Evolutionary conservation across 495 filamentous ascomycete genomes (phyloP), one percentile per base, ranked within the genome.

Genomic region (Recurvomyces mirabilis): DNA sequence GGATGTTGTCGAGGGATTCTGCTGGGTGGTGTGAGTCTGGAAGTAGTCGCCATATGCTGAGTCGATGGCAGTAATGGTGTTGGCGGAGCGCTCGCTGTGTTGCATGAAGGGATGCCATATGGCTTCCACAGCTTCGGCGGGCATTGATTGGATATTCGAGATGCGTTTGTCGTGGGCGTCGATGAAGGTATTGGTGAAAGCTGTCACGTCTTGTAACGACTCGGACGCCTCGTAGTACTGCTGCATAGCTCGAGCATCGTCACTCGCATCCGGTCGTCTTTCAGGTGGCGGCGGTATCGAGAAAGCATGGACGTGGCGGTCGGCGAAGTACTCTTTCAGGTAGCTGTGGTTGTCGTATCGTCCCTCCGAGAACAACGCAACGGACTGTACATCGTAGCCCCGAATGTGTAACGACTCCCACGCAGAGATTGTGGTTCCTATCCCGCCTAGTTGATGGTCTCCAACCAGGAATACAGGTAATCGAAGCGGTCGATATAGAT

Each of bases 81-180:
- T 62, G 4, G 71, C 54, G 3, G 59, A 58, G 43, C 82, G 67
- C 31, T 67, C 67, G n/a, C 71, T 67, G 31, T 88, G 83, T 54
- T 88, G 83, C 9, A 81, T 87, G 40, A 88, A 88, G 0, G 83
- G 83, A 49, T 85, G 84, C 83, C 83, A 88, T 38, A 88, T 84
- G 5, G 65, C 58, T 19, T 71, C 49, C 19, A 70, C 60, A 0
- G 82, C 83, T 23, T 66, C 60, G 2, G 52, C 47, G 5, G 72
- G 51, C 79, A 87, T 81, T 24, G 59, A 65, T 29, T 75, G 67
- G 3, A 88, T 57, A 2, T 65, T 60, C 5, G 67, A 52, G 4
- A 83, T 67, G 13, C 81, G 68, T 12, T 60, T 40, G 0, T 49
- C 43, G 47, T 84, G 79, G 9, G 31, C 28, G 13, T 43, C 22